These are phyloP conservation scores for Heterobasidion annosum DNA, from an alignment of 1,284 basidiomycete genomes.

Conservation along the genomic window DNA sequence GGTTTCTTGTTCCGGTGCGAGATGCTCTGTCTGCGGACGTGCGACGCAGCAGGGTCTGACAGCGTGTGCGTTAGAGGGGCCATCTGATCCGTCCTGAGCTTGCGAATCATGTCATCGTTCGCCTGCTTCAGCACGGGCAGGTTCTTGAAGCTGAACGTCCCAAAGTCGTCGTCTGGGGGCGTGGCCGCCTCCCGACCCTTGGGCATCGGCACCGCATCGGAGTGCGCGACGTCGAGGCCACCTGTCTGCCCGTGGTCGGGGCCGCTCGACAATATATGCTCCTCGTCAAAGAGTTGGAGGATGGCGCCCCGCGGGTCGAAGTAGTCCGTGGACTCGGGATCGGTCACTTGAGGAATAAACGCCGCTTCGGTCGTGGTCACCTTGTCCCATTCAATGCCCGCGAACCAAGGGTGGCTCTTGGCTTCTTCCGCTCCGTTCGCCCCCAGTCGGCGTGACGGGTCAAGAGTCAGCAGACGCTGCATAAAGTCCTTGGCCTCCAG, in stretches of 20 bases:
- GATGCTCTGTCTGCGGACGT: slow-evolving; percentile 61
- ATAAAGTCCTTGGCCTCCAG: slow-evolving; percentile 89
- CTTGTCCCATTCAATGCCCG: slow-evolving; percentile 88
- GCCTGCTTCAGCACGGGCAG: slow-evolving; percentile 94
- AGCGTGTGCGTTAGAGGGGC: slow-evolving; percentile 64
- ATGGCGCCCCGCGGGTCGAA: slow-evolving; percentile 94
- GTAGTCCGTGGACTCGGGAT: slow-evolving; percentile 98
- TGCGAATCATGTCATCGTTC: slow-evolving; percentile 97
- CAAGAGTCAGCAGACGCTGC: slow-evolving; percentile 77
- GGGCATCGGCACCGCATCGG: slow-evolving; percentile 35
- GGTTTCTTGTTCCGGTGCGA: slow-evolving; percentile 79
- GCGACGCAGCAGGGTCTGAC: slow-evolving; percentile 49
- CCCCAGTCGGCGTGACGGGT: slow-evolving; percentile 78
- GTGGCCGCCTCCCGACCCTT: slow-evolving; percentile 39
- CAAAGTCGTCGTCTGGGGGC: slow-evolving; percentile 82
- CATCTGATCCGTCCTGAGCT: slow-evolving; percentile 82
- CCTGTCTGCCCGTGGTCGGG: slow-evolving; percentile 21
- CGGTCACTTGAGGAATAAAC: slow-evolving; percentile 92
- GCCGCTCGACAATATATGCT: slow-evolving; percentile 37
- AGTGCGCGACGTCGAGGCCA: slow-evolving; percentile 26
- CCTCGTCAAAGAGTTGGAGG: slow-evolving; percentile 82
- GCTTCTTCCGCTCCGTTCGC: slow-evolving; percentile 89
- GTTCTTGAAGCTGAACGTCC: slow-evolving; percentile 98
- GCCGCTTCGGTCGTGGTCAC: slow-evolving; percentile 85
- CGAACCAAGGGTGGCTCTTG: slow-evolving; percentile 87